These are phyloP conservation scores for Cladobotryum protrusum DNA, from an alignment of 2,329 filamentous ascomycete species.

Conservation along the genomic window DNA sequence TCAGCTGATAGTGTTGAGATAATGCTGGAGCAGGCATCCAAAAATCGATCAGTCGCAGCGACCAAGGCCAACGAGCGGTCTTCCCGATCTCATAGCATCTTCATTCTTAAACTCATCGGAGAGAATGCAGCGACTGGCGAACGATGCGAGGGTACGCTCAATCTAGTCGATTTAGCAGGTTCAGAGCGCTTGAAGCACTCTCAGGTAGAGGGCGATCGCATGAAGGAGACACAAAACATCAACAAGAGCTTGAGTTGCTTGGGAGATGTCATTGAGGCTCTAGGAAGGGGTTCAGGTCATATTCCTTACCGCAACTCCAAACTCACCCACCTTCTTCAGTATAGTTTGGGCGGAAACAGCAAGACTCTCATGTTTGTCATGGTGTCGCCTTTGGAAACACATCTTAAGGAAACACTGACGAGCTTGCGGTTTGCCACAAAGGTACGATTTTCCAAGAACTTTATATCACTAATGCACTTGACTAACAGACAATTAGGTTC, in stretches of 20 bases:
- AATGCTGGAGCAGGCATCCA: slow-evolving; percentile 73
- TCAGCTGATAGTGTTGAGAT: slow-evolving; percentile 73
- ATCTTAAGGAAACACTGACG: slow-evolving; percentile 87
- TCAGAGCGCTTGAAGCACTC: slow-evolving; percentile 87
- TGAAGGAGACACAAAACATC: slow-evolving; percentile 95
- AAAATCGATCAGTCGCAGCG: slow-evolving; percentile 85
- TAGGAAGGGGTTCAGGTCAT: slow-evolving; percentile 78
- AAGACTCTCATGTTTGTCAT: slow-evolving; percentile 99
- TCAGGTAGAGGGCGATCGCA: slow-evolving; percentile 75
- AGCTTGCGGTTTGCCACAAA: slow-evolving; percentile 95
- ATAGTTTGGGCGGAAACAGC: slow-evolving; percentile 87
- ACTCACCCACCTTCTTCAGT: slow-evolving; percentile 91
- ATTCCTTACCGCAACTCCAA: slow-evolving; percentile 96
- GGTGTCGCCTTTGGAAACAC: slow-evolving; percentile 85
- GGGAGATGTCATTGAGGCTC: slow-evolving; percentile 87
- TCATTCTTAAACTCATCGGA: slow-evolving; percentile 76
- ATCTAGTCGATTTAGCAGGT: slow-evolving; percentile 91
- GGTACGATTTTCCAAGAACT: slow-evolving; percentile 39
- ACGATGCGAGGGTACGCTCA: slow-evolving; percentile 85
- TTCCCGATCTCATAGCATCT: slow-evolving; percentile 91
- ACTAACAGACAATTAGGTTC: slow-evolving; percentile 45
- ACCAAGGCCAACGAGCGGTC: slow-evolving; percentile 97
- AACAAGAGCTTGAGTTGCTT: slow-evolving; percentile 90
- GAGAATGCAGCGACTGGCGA: slow-evolving; percentile 71
- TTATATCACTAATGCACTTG: slow-evolving; percentile 19